Evolutionary conservation across 208 protist genomes (phyloP).

Genomic region (Tritrichomonas foetus): DNA sequence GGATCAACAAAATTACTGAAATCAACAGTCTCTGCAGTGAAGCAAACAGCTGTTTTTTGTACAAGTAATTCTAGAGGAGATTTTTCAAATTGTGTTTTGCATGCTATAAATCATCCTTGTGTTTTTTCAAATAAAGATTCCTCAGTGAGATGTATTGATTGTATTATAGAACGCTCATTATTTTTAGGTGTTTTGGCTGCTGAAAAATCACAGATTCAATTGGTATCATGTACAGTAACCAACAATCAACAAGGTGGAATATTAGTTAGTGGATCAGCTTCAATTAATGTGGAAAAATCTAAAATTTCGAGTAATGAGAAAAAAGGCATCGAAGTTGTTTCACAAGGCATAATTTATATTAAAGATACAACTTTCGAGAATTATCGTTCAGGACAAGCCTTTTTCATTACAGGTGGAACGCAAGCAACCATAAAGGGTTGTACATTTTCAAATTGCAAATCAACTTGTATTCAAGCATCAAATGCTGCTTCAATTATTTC

Average conservation of each 20-base stretch:
- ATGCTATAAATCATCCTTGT: not conserved
- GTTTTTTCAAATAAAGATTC: not conserved
- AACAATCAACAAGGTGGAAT: not conserved
- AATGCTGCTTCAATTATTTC: not conserved
- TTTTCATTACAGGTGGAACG: not conserved
- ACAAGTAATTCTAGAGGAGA: not conserved
- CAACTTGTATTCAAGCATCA: not conserved
- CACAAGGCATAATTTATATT: not conserved
- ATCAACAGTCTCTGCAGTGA: not conserved
- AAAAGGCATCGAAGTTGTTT: not conserved
- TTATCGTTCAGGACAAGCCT: not conserved
- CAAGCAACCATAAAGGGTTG: not conserved
- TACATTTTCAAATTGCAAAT: not conserved
- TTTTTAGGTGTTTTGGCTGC: not conserved
- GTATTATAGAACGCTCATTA: not conserved
- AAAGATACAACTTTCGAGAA: not conserved
- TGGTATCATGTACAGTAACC: not conserved
- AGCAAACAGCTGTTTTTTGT: not conserved
- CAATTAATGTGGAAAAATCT: not conserved
- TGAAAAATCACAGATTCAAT: not conserved
- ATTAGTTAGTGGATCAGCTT: not conserved
- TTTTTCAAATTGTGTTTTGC: not conserved
- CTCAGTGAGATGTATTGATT: not conserved
- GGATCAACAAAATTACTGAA: not conserved
- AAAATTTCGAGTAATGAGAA: not conserved